These are phyloP conservation scores for Kwoniella bestiolae DNA, from an alignment of 768 basidiomycete species.

Conservation along the genomic window DNA sequence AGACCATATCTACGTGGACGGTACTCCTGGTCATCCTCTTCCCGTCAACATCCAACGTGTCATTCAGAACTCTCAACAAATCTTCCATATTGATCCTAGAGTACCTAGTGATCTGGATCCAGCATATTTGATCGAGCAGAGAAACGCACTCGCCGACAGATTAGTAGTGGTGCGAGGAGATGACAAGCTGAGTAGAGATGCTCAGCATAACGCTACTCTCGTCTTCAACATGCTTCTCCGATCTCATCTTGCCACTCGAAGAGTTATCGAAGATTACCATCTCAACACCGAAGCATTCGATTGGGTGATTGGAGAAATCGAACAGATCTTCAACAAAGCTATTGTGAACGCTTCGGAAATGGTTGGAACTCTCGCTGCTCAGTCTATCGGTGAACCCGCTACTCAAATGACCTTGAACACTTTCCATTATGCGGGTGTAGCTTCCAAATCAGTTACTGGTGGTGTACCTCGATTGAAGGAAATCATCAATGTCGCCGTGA, in stretches of 20 bases:
- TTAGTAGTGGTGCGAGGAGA: conserved; percentile 87
- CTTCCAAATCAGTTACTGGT: conserved; percentile 98
- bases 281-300: conserved; percentile 92
- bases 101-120: conserved; percentile 93
- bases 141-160: conserved; percentile 73
- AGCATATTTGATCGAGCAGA: conserved; percentile 77
- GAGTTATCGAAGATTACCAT: conserved; percentile 84
- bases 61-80: conserved; percentile 91
- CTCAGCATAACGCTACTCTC: conserved; percentile 85
- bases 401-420: conserved; percentile 99
- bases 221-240: conserved; percentile 93
- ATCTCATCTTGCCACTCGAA: conserved; percentile 81
- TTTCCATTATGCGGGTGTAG: conserved; percentile 99
- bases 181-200: conserved; percentile 72
- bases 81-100: conserved; percentile 94
- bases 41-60: conserved; percentile 96
- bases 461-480: conserved; percentile 99
- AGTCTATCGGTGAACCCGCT: conserved; percentile 98
- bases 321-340: conserved; percentile 93
- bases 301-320: conserved; percentile 95
- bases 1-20: conserved; percentile 78
- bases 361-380: conserved; percentile 97
- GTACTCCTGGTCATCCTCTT: conserved; percentile 79
- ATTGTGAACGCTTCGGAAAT: conserved; percentile 94
- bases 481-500: conserved; percentile 97